Evolutionary conservation across 164 flowering plant species (phyloP).

Genomic region (Vitis labrusca): DNA sequence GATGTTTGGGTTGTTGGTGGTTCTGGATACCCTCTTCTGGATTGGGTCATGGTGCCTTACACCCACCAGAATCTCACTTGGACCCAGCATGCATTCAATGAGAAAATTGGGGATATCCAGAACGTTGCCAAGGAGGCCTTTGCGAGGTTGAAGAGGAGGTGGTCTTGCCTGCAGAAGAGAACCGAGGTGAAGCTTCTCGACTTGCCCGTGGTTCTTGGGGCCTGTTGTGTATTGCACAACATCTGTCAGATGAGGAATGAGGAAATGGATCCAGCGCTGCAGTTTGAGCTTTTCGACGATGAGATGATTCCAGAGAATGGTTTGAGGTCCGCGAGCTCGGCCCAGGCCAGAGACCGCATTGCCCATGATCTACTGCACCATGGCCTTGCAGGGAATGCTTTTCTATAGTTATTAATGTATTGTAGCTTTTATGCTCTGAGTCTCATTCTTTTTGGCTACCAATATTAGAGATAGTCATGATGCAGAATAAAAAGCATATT

Average conservation of each 20-base stretch:
- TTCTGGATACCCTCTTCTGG: constrained; percentile 57
- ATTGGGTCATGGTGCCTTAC: constrained; percentile 81
- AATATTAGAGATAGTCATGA: not conserved
- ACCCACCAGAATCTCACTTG: constrained; percentile 67
- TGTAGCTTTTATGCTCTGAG: too few species aligned
- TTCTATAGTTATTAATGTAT: constrained; percentile 21
- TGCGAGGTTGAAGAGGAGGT: constrained; percentile 62
- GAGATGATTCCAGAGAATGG: constrained; percentile 52
- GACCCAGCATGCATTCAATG: constrained; percentile 80
- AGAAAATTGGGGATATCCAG: constrained; percentile 49
- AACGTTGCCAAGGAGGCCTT: constrained; percentile 55
- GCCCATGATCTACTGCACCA: constrained; percentile 81
- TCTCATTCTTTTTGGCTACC: constrained; percentile 3
- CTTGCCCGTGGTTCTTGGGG: constrained; percentile 75
- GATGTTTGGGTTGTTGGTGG: constrained; percentile 64
- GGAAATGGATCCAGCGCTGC: constrained; percentile 42
- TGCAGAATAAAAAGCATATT: not conserved
- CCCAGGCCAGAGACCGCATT: constrained; percentile 62
- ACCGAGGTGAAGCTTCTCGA: constrained; percentile 84
- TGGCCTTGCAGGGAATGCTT: constrained; percentile 58
- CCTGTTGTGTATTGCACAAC: constrained; percentile 82
- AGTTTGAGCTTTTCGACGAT: constrained; percentile 59
- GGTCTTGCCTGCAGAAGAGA: constrained; percentile 83
- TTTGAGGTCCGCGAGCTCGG: constrained; percentile 38
- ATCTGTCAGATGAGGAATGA: constrained; percentile 74